Base-by-base conservation (phyloP, 352 stramenopile genomes). In the Pythium guiyangense region DNA sequence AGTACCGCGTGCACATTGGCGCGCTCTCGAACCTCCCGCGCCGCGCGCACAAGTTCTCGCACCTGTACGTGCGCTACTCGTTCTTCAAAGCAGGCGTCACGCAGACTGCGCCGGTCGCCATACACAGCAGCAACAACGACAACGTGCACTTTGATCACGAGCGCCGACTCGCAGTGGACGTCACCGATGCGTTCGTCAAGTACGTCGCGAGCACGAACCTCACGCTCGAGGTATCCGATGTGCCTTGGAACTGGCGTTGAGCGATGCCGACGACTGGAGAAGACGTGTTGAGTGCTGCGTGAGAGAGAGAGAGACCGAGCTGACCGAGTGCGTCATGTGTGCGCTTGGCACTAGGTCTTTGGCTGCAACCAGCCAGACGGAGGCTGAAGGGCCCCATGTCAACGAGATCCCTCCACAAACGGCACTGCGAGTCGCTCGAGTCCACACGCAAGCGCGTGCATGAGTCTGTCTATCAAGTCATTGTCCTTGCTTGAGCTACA, bases 121-220 rank as follows among this genome's bases (percentile, higher is more conserved):
- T 79, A 35, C 52, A 47, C 22, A 52, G 47, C n/a, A 8, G 26
- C 35, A 48, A n/a, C n/a, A n/a, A 42, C 25, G 49, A 61, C 26
- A 37, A 52, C 14, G 56, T 58, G 4, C 11, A 35, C n/a, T 49
- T 79, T 9, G 40, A 45, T n/a, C 45, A 66, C 31, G 52, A 71
- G 43, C 70, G 66, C 37, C 56, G 57, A 37, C 70, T 85, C 44
- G 57, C 69, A 20, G 72, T 84, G 12, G 74, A 84, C 52, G 74
- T 88, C 42, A 82, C 54, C 17, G 73, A 82, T 27, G 58, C 64
- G 14, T 63, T 85, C 37, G 65, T 75, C 51, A 79, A 84, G 57
- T 88, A 85, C 47, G 27, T 85, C 35, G 54, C 62, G 12, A 53
- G 61, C 52, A 78, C 52, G 54, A 80, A 53, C 29, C 66, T 88